Evolutionary conservation across 805 yeast species (phyloP).

Genomic region (Nakazawaea ambrosiae): DNA sequence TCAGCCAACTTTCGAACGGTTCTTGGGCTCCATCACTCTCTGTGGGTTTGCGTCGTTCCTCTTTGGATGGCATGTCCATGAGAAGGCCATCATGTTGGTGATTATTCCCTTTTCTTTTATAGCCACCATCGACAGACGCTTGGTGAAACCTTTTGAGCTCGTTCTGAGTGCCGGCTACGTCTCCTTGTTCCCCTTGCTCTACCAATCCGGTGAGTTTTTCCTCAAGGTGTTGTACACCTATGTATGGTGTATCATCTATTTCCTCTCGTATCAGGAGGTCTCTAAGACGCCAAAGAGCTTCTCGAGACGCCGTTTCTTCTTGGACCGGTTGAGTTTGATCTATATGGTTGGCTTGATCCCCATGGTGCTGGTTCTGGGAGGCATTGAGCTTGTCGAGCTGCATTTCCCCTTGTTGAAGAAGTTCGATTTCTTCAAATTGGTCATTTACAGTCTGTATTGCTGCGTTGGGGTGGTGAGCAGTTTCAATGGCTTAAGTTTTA

Average conservation of each 20-base stretch:
- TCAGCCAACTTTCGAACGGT: slow-evolving; percentile 70
- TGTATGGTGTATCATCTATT: slow-evolving; percentile 79
- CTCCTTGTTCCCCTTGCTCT: slow-evolving; percentile 81
- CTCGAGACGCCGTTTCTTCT: slow-evolving; percentile 42
- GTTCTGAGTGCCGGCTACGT: slow-evolving; percentile 77
- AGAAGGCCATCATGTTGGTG: slow-evolving; percentile 87
- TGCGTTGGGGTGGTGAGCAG: slow-evolving; percentile 76
- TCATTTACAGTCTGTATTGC: slow-evolving; percentile 83
- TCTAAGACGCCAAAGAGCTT: slow-evolving; percentile 36
- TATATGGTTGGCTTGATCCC: slow-evolving; percentile 66
- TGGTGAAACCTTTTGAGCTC: slow-evolving; percentile 64
- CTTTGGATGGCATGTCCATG: slow-evolving; percentile 99
- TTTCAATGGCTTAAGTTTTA: slow-evolving; percentile 87
- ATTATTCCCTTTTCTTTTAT: slow-evolving; percentile 83
- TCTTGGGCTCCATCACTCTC: slow-evolving; percentile 75
- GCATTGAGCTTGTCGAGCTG: slow-evolving; percentile 49
- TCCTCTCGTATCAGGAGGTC: slow-evolving; percentile 65
- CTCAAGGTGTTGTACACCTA: slow-evolving; percentile 72
- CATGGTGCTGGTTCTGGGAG: slow-evolving; percentile 38
- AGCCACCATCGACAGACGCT: slow-evolving; percentile 61
- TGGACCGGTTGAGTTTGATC: slow-evolving; percentile 62
- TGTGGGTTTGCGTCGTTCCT: slow-evolving; percentile 89
- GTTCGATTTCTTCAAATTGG: slow-evolving; percentile 69
- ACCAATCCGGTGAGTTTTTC: slow-evolving; percentile 71
- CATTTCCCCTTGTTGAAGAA: slow-evolving; percentile 46